phyloP scores from a whole-genome alignment of 805 yeast genomes.

The Pichia californica region DNA sequence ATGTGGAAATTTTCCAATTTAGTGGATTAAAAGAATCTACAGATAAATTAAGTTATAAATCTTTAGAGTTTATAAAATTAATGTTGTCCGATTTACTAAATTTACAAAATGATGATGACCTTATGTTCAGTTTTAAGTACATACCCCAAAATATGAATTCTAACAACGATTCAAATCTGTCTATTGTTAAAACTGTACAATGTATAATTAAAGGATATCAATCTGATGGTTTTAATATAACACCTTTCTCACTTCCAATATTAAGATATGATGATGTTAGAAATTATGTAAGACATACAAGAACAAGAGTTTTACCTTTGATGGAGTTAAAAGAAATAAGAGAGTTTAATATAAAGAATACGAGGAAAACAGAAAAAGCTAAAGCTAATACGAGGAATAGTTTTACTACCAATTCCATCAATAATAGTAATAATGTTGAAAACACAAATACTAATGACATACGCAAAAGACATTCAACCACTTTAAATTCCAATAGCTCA shows the following conservation, averaged over 20 bases:
- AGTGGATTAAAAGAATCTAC: conserved; percentile 15
- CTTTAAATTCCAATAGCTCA: no score
- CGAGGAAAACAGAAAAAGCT: background rate
- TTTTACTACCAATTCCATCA: no score
- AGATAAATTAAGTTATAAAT: conserved; percentile 11
- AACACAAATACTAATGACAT: no score
- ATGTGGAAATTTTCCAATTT: conserved; percentile 19
- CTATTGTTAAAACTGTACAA: conserved; percentile 14
- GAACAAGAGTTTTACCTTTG: conserved; percentile 7
- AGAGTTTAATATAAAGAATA: background rate
- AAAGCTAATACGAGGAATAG: no score
- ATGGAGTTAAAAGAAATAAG: conserved; percentile 4
- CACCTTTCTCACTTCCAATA: background rate
- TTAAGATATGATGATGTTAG: background rate
- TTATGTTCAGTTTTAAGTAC: conserved; percentile 6
- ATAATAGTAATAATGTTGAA: no score
- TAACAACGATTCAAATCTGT: background rate
- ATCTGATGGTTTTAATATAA: conserved; percentile 18
- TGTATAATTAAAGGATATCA: conserved; percentile 19
- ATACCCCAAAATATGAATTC: background rate
- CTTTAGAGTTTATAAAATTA: conserved; percentile 13
- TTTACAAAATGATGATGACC: conserved; percentile 11
- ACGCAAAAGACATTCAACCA: no score
- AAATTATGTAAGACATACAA: background rate
- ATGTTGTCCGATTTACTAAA: conserved; percentile 16